phyloP scores from a whole-genome alignment of 1,139 yeast species.

The Suhomyces yuchorum region DNA sequence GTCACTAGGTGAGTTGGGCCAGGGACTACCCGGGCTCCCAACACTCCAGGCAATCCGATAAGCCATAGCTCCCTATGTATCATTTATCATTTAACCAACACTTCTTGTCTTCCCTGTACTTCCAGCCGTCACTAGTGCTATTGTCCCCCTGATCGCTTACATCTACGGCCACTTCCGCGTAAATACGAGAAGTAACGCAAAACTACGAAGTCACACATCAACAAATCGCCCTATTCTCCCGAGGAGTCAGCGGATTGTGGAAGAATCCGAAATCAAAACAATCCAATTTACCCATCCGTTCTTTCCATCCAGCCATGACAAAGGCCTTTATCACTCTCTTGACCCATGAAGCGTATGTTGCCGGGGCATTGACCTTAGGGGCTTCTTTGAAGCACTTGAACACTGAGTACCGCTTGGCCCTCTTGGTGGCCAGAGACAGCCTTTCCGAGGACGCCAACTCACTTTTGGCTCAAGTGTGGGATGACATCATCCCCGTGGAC shows the following conservation, averaged over 20 bases:
- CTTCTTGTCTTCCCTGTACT: not conserved
- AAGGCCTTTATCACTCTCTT: conserved; percentile 34
- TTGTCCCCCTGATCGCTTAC: not conserved
- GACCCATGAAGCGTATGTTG: conserved; percentile 31
- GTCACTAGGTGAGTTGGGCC: not conserved
- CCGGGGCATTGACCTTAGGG: conserved; percentile 36
- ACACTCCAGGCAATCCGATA: not conserved
- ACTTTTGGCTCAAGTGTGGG: conserved; percentile 24
- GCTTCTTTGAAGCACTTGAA: conserved; percentile 23
- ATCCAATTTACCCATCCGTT: not conserved
- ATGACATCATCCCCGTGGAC: conserved; percentile 29
- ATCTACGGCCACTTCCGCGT: not conserved
- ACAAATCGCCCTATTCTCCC: not conserved
- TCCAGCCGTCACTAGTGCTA: not conserved
- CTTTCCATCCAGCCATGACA: conserved; percentile 3
- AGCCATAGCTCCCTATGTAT: not conserved
- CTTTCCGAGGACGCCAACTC: conserved; percentile 22
- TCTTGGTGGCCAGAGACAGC: conserved; percentile 25
- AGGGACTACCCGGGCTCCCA: not conserved
- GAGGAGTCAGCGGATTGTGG: not conserved
- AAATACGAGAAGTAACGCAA: not conserved
- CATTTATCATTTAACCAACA: not conserved
- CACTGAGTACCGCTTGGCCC: conserved; percentile 25
- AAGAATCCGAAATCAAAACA: not conserved
- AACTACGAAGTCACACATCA: not conserved